A percentile compares a stretch with the other conserved stretches of the same genome.
phyloP scores from a whole-genome alignment of 2,329 filamentous ascomycete genomes.

The Seiridium unicorne region DNA sequence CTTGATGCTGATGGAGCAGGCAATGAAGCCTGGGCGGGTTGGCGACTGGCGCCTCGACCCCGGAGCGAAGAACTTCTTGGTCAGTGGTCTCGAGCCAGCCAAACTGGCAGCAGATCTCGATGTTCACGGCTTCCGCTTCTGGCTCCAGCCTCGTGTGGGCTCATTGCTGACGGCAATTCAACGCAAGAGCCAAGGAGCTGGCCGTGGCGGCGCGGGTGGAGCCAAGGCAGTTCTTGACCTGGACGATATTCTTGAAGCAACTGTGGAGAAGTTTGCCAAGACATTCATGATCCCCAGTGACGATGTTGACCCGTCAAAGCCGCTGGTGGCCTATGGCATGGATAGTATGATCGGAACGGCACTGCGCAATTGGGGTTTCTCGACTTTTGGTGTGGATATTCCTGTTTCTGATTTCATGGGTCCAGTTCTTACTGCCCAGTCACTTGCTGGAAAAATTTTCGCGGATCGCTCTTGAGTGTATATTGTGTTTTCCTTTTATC shows the following conservation, averaged over 20 bases:
- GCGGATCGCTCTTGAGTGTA: neutral
- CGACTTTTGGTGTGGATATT: neutral
- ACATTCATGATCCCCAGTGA: slow-evolving; percentile 12
- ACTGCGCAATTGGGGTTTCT: slow-evolving; percentile 12
- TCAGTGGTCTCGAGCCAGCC: slow-evolving; percentile 13
- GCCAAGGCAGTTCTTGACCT: slow-evolving; percentile 10
- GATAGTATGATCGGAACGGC: slow-evolving; percentile 15
- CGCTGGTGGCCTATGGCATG: slow-evolving; percentile 13
- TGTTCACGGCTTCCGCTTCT: slow-evolving; percentile 13
- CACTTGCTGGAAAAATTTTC: neutral
- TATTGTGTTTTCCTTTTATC: neutral
- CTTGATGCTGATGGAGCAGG: slow-evolving; percentile 13
- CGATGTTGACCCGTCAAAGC: slow-evolving; percentile 12
- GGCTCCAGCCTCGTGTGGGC: slow-evolving; percentile 12
- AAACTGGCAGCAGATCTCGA: slow-evolving; percentile 13
- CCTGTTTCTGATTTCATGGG: neutral
- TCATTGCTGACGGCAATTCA: slow-evolving; percentile 11
- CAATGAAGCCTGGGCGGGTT: slow-evolving; percentile 11
- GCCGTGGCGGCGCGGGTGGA: slow-evolving; percentile 9
- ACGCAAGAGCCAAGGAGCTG: slow-evolving; percentile 10
- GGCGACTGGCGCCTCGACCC: slow-evolving; percentile 11
- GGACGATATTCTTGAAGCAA: slow-evolving; percentile 10
- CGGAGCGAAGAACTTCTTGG: slow-evolving; percentile 12
- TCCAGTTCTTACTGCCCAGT: neutral
- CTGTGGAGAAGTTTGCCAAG: slow-evolving; percentile 14